Evolutionary conservation across 225 moss, liverwort and hornwort species (phyloP).

Genomic region (Pleurozium schreberi): DNA sequence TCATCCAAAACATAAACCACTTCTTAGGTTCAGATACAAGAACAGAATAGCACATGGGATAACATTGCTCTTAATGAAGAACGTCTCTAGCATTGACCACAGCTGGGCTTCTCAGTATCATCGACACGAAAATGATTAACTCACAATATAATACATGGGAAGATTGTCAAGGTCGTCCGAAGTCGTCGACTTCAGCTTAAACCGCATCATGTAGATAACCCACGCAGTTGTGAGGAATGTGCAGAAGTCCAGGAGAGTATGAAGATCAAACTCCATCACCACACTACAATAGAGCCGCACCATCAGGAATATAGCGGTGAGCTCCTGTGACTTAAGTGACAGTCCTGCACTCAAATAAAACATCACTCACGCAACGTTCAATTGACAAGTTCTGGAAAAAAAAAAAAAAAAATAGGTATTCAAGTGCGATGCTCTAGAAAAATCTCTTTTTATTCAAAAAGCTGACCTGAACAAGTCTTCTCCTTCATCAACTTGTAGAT

Average conservation of each 20-base stretch:
- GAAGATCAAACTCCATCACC: conserved; percentile 91
- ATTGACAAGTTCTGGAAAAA: not conserved
- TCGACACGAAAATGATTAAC: not conserved
- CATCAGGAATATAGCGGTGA: conserved; percentile 81
- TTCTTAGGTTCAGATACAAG: not conserved
- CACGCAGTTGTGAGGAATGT: conserved; percentile 66
- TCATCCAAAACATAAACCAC: not conserved
- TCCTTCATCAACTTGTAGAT: conserved; percentile 85
- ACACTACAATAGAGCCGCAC: conserved; percentile 95
- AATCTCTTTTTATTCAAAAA: no score
- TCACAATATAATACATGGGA: conserved; percentile 74
- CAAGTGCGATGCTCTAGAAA: not conserved
- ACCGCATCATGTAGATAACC: conserved; percentile 88
- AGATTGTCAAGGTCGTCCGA: conserved; percentile 84
- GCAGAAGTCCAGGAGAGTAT: conserved; percentile 71
- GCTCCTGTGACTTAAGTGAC: conserved; percentile 93
- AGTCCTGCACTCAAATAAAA: conserved; percentile 40
- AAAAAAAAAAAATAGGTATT: not conserved
- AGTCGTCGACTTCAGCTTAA: conserved; percentile 68
- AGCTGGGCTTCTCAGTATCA: not conserved
- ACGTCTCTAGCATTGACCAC: not conserved
- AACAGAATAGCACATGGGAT: not conserved
- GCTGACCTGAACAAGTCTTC: conserved; percentile 73
- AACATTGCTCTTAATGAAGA: not conserved
- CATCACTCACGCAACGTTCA: not conserved